Base-by-base conservation (phyloP, 2,329 filamentous ascomycete species). In the Microdochium nivale region DNA sequence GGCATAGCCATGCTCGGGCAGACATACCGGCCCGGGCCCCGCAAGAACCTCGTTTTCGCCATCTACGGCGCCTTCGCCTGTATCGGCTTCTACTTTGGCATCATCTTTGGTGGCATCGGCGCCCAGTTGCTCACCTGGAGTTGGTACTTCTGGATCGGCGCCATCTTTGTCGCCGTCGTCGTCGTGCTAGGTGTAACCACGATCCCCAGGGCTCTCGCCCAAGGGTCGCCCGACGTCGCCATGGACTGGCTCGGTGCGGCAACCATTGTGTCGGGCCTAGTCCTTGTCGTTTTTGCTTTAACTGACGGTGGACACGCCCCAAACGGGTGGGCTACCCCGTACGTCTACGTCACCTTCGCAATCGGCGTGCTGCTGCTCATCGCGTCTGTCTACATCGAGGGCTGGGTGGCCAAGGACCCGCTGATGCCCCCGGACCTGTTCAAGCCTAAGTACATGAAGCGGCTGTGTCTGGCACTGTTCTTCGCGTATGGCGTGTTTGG, bases 251-350 rank as follows among this genome's bases (percentile, higher is more conserved):
- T 74, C 52, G 87, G 87, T 0, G 68, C 78, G 1, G 61, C 66
- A 2, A 77, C 84, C 14, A 83, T 85, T 16, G 75, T 88, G 0
- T 74, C 77, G 0, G 87, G 84, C 0, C 66, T 90, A 13, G 74
- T 87, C 2, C 73, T 94, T 25, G 73, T 89, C 56, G 84, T 90
- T 0, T 92, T 84, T 59, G 85, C 87, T 0, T 78, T 94, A 49
- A 90, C 87, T 0, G 84, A 89, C 48, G 84, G 83, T 8, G 79
- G 83, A 0, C 81, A 88, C 63, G 86, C 86, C 0, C 78, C 83
- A 0, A 63, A 81, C 2, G 80, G 84, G 1, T 92, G 88, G 87
- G 71, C 67, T n/a, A 88, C 84, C 0, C 84, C 86, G 1, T 89
- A 90, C 57, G 83, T 92, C 35, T 79, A 79, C 40, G 70, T 83